A percentile compares a stretch with the other conserved stretches of the same genome.
Evolutionary conservation across 768 basidiomycete genomes (phyloP).

Genomic region (Dendrothele bispora): DNA sequence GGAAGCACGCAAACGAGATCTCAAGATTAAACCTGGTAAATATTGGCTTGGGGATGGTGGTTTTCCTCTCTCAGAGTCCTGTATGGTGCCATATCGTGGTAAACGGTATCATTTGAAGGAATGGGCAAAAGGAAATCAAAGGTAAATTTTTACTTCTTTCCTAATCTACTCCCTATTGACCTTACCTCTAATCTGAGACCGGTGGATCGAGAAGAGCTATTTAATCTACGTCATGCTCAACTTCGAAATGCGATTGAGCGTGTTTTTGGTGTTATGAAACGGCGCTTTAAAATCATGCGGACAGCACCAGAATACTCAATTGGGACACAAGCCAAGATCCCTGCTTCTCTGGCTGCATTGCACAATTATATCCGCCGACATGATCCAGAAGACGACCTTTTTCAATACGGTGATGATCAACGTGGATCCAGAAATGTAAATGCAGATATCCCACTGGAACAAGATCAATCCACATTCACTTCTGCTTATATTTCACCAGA

Average conservation of each 20-base stretch:
- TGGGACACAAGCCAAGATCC: conserved; percentile 20
- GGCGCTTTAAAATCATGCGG: conserved; percentile 15
- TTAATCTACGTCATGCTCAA: conserved; percentile 24
- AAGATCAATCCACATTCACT: too few species aligned
- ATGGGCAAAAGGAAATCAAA: conserved; percentile 13
- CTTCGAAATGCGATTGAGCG: conserved; percentile 24
- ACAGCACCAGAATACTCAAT: conserved; percentile 18
- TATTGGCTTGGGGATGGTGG: conserved; percentile 24
- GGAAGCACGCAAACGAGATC: conserved; percentile 12
- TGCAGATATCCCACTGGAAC: too few species aligned
- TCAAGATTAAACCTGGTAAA: conserved; percentile 14
- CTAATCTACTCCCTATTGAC: neutral
- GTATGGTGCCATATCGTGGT: conserved; percentile 24
- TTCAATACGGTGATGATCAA: too few species aligned
- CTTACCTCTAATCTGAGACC: too few species aligned
- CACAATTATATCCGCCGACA: conserved; percentile 26
- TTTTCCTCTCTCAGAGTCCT: conserved; percentile 17
- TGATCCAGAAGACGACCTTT: conserved; percentile 17
- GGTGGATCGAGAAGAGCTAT: conserved; percentile 20
- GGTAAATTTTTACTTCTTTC: neutral
- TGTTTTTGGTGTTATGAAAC: conserved; percentile 26
- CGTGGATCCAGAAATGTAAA: too few species aligned
- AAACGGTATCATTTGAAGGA: conserved; percentile 28
- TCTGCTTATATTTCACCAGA: too few species aligned
- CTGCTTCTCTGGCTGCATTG: conserved; percentile 18